A percentile compares a stretch with the other conserved stretches of the same genome.
Evolutionary conservation across 768 basidiomycete genomes (phyloP).

Genomic region (Rhizopogon salebrosus): DNA sequence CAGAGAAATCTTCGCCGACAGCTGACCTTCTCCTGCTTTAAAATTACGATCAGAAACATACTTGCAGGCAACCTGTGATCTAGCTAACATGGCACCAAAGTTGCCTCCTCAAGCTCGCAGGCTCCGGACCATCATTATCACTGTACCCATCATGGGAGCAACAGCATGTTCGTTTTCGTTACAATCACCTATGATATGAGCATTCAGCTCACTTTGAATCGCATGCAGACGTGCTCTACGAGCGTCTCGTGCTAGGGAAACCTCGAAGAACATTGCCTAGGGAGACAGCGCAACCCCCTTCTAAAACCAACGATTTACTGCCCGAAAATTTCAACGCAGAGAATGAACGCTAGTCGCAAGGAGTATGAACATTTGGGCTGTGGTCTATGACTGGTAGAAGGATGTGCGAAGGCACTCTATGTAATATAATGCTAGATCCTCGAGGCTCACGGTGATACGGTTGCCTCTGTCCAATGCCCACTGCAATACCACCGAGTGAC

Average conservation of each 20-base stretch:
- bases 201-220: conserved; percentile 1
- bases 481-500: not conserved
- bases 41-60: not conserved
- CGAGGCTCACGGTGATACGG: conserved; percentile 20
- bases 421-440: conserved; percentile 8
- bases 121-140: conserved; percentile 52
- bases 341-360: not conserved
- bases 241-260: conserved; percentile 53
- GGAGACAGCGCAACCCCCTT: not conserved
- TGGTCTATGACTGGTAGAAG: conserved; percentile 3
- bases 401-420: conserved; percentile 7
- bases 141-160: conserved; percentile 60
- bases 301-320: conserved; percentile 5
- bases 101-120: conserved; percentile 41
- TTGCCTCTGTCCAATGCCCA: conserved; percentile 4
- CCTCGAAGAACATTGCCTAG: conserved; percentile 36
- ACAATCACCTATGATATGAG: conserved; percentile 2
- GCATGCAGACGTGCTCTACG: conserved; percentile 56
- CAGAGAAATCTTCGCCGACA: not conserved
- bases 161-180: conserved; percentile 46
- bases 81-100: conserved; percentile 21
- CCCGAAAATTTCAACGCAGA: conserved; percentile 1
- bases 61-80: too few species aligned
- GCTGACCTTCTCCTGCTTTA: not conserved
- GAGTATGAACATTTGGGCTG: not conserved